Conservation (phyloP, 2,329 filamentous ascomycete species). For the Botrytis elliptica region DNA sequence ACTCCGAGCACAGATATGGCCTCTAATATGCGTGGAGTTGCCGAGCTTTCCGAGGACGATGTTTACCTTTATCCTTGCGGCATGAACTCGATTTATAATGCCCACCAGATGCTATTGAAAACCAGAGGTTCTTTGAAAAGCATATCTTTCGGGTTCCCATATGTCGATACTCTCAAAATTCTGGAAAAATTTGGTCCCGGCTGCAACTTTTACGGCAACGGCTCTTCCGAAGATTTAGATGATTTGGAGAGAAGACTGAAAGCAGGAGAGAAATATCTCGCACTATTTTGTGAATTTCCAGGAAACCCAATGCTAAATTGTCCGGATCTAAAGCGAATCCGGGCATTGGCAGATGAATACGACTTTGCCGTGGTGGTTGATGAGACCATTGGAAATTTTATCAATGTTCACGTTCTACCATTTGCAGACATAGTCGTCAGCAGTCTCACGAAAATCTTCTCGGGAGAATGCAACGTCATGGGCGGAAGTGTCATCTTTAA, state of each 20-base stretch:
- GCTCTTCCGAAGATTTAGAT: conserved; percentile 74
- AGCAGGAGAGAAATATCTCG: conserved; percentile 73
- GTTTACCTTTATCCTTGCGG: conserved; percentile 86
- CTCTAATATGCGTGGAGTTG: conserved; percentile 54
- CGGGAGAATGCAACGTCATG: conserved; percentile 98
- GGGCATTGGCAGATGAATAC: conserved; percentile 73
- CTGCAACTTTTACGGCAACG: conserved; percentile 82
- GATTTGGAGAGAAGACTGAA: conserved; percentile 73
- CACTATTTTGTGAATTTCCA: conserved; percentile 92
- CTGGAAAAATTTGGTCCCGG: conserved; percentile 92
- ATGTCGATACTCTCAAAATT: conserved; percentile 94
- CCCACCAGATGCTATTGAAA: conserved; percentile 71
- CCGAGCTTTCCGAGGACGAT: conserved; percentile 76
- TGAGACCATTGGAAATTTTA: conserved; percentile 94
- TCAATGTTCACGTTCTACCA: conserved; percentile 90
- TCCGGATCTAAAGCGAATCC: conserved; percentile 81
- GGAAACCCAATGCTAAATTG: conserved; percentile 86
- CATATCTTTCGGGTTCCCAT: conserved; percentile 94
- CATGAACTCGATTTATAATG: conserved; percentile 94
- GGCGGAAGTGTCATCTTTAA: conserved; percentile 72
- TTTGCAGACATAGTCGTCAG: conserved; percentile 90
- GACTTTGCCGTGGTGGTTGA: conserved; percentile 90
- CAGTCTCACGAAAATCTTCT: conserved; percentile 95
- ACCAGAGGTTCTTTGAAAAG: conserved; percentile 67
- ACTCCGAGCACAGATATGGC: conserved; percentile 51